These are phyloP conservation scores for Hortaea sp. DNA, from an alignment of 2,329 filamentous ascomycete species.

Conservation along the genomic window DNA sequence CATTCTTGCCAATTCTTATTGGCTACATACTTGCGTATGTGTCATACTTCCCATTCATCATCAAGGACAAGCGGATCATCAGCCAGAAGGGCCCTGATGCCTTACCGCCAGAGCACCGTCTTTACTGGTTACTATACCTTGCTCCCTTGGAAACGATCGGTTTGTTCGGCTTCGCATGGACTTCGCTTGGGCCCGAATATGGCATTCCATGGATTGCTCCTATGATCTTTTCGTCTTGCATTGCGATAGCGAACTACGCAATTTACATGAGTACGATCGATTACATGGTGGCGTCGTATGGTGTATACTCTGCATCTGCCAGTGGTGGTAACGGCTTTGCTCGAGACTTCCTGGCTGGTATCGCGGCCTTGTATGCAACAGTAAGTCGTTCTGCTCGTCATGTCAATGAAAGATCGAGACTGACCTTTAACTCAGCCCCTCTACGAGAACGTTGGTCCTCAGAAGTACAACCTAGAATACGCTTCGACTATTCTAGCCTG, in stretches of 20 bases:
- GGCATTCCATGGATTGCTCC: constrained; percentile 57
- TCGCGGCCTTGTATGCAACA: constrained; percentile 57
- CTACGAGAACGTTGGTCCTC: constrained; percentile 17
- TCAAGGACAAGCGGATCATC: constrained; percentile 20
- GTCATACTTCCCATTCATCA: constrained; percentile 28
- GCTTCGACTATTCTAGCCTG: constrained; percentile 43
- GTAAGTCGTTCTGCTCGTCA: neutral
- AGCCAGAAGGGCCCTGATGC: constrained; percentile 29
- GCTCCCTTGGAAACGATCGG: constrained; percentile 55
- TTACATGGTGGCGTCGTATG: constrained; percentile 67
- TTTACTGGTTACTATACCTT: constrained; percentile 55
- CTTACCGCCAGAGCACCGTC: constrained; percentile 49
- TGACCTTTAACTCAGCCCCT: constrained; percentile 32
- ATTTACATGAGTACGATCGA: constrained; percentile 26
- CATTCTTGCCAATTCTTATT: constrained; percentile 43
- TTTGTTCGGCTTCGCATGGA: constrained; percentile 61
- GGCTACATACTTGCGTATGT: constrained; percentile 56
- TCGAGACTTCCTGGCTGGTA: constrained; percentile 62
- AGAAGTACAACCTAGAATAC: neutral
- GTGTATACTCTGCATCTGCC: constrained; percentile 61
- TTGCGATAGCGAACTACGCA: constrained; percentile 57
- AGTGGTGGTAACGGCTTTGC: constrained; percentile 68
- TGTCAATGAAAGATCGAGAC: neutral
- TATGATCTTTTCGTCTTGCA: constrained; percentile 53
- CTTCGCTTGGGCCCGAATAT: constrained; percentile 46